These are phyloP conservation scores for Volutella citrinella DNA, from an alignment of 2,329 filamentous ascomycete genomes.

Conservation along the genomic window DNA sequence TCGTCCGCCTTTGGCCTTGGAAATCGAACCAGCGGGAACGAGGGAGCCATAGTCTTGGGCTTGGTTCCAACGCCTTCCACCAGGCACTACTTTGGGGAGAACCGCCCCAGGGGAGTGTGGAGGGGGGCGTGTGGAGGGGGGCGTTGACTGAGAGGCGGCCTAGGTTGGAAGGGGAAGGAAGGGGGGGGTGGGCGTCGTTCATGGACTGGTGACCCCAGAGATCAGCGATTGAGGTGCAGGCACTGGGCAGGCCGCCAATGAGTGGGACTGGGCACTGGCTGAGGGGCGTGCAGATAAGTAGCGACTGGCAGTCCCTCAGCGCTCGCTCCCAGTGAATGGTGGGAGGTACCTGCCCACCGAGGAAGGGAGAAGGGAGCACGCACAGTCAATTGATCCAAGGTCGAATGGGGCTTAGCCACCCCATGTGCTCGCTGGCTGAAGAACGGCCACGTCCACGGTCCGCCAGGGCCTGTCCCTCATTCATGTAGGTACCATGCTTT, in stretches of 20 bases:
- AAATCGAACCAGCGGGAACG: conserved; percentile 16
- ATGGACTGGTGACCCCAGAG: conserved; percentile 17
- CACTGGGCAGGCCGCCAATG: too few species aligned
- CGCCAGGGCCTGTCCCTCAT: too few species aligned
- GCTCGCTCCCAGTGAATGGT: too few species aligned
- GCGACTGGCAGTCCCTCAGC: too few species aligned
- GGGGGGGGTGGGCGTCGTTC: conserved; percentile 15
- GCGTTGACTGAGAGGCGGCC: conserved; percentile 2
- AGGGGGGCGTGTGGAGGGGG: conserved; percentile 10
- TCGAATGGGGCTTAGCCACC: conserved; percentile 20
- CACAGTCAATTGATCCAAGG: neutral
- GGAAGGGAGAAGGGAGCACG: neutral
- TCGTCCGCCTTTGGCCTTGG: conserved; percentile 11
- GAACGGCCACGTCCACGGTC: neutral
- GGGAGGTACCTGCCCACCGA: conserved; percentile 15
- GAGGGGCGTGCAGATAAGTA: too few species aligned
- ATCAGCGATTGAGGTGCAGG: conserved; percentile 23
- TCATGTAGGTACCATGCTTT: too few species aligned
- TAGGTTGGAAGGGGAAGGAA: conserved; percentile 17
- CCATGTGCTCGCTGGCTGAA: neutral
- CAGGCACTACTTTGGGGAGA: conserved; percentile 19
- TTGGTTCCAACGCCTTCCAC: conserved; percentile 28
- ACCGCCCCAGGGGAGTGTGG: too few species aligned
- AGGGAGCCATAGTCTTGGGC: conserved; percentile 23
- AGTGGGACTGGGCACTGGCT: too few species aligned